Percentiles rank a stretch among this genome's conserved stretches.
phyloP scores from a whole-genome alignment of 345 rosid species.

The Adansonia digitata region DNA sequence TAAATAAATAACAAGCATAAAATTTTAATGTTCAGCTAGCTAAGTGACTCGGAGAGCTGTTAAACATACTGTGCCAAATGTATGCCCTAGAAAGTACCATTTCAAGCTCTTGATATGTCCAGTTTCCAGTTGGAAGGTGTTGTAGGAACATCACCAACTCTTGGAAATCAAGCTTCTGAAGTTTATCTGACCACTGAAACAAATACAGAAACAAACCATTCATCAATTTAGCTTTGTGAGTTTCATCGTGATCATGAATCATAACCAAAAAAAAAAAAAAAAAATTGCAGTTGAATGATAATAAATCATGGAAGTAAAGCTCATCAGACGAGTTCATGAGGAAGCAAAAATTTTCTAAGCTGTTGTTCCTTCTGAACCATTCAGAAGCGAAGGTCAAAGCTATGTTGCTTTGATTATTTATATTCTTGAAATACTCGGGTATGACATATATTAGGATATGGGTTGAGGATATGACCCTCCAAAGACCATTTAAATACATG shows the following conservation, averaged over 20 bases:
- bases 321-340: neutral
- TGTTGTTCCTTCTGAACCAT: too few species aligned
- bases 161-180: constrained; percentile 90
- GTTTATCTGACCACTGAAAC: constrained; percentile 82
- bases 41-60: constrained; percentile 67
- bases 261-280: neutral
- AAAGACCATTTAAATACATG: neutral
- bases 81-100: constrained; percentile 82
- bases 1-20: neutral
- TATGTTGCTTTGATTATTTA: too few species aligned
- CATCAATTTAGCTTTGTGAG: neutral
- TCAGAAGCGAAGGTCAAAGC: too few species aligned
- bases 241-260: neutral
- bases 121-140: constrained; percentile 84
- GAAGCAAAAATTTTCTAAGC: too few species aligned
- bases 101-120: constrained; percentile 88
- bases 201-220: neutral
- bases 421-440: too few species aligned
- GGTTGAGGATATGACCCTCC: too few species aligned
- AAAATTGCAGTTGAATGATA: neutral
- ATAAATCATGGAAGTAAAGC: neutral
- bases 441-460: too few species aligned
- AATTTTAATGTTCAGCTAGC: constrained; percentile 30
- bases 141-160: constrained; percentile 99
- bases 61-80: constrained; percentile 97